These are phyloP conservation scores for Marchantia paleacea DNA, from an alignment of 225 moss, liverwort and hornwort genomes.

Conservation along the genomic window DNA sequence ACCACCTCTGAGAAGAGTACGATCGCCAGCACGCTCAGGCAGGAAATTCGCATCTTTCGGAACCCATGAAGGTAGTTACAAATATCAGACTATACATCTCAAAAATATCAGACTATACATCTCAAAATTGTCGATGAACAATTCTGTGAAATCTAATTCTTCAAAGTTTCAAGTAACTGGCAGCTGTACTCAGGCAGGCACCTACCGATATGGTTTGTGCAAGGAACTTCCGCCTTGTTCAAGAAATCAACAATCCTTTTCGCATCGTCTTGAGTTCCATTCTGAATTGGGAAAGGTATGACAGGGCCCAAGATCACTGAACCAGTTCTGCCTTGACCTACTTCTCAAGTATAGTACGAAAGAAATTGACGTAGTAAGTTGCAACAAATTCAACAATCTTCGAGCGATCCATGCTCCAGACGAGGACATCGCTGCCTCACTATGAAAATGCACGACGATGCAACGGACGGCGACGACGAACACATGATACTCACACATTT, in stretches of 20 bases:
- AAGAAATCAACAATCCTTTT: conserved; percentile 64
- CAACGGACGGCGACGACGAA: background rate
- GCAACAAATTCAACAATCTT: background rate
- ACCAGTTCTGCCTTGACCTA: no score
- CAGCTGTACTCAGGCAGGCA: background rate
- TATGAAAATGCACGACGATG: background rate
- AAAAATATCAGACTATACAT: background rate
- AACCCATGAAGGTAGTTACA: no score
- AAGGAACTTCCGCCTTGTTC: conserved; percentile 87
- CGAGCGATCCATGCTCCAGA: background rate
- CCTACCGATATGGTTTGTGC: conserved; percentile 79
- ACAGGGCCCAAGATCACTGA: background rate
- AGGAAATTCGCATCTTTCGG: background rate
- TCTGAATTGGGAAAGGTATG: conserved; percentile 35
- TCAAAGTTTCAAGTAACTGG: no score
- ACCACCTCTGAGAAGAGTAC: conserved; percentile 58
- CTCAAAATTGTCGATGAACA: background rate
- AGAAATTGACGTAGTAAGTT: no score
- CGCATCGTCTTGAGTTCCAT: conserved; percentile 75
- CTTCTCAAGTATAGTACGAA: no score
- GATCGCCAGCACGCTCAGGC: background rate
- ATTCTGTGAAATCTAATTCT: no score
- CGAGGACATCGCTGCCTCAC: background rate
- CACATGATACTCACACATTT: conserved; percentile 64
- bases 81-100: background rate